Conservation (phyloP, 768 basidiomycete species). For the Gelatoporia subvermispora region DNA sequence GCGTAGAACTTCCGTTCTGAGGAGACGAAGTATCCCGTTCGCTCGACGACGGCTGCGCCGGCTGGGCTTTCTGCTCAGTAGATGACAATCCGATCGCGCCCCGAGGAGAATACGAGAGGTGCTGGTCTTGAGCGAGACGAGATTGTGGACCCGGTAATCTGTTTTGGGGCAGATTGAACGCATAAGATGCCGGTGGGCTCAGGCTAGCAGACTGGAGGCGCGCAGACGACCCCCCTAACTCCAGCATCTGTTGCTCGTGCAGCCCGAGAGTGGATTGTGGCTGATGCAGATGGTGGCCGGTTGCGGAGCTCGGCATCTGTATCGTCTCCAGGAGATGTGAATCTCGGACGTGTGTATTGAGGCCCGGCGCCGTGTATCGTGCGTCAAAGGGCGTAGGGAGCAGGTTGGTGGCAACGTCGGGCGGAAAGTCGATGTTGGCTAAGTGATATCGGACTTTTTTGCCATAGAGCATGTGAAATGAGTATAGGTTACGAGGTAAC, state of each 20-base stretch:
- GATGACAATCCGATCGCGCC: constrained; percentile 15
- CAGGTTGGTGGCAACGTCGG: constrained; percentile 14
- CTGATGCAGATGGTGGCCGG: constrained; percentile 19
- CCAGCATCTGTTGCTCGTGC: constrained; percentile 21
- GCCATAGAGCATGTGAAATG: constrained; percentile 26
- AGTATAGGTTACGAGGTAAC: constrained; percentile 24
- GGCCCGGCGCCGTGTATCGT: constrained; percentile 18
- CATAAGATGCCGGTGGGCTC: constrained; percentile 19
- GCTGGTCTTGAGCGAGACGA: constrained; percentile 16
- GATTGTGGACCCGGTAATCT: constrained; percentile 20
- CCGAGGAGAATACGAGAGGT: constrained; percentile 15
- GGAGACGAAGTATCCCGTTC: constrained; percentile 14
- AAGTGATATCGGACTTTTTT: constrained; percentile 71
- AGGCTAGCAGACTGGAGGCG: constrained; percentile 17
- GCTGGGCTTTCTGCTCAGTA: constrained; percentile 14
- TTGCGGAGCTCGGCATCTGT: constrained; percentile 20
- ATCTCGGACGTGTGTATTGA: constrained; percentile 20
- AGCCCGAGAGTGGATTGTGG: constrained; percentile 15
- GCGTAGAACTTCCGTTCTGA: constrained; percentile 16
- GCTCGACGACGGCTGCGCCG: constrained; percentile 11
- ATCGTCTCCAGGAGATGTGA: constrained; percentile 23
- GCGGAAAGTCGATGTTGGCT: constrained; percentile 14
- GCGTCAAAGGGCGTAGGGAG: constrained; percentile 21
- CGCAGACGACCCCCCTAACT: constrained; percentile 15
- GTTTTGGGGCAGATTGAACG: constrained; percentile 24